phyloP scores from a whole-genome alignment of 2,329 filamentous ascomycete genomes.

The Botryosphaeria dothidea region DNA sequence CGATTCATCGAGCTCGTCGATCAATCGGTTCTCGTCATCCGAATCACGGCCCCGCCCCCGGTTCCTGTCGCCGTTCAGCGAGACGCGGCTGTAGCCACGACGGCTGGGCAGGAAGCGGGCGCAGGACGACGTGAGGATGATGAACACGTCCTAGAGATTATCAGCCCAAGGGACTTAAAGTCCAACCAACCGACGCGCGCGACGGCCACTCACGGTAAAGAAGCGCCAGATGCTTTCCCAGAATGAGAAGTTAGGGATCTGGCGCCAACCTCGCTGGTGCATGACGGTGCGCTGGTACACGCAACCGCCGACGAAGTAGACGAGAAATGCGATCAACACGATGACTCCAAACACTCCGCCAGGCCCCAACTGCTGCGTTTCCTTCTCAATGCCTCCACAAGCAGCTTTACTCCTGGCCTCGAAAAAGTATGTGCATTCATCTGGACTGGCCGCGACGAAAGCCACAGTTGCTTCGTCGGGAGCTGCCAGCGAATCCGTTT shows the following conservation, averaged over 20 bases:
- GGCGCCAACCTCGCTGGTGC: slow-evolving; percentile 91
- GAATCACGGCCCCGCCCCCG: slow-evolving; percentile 45
- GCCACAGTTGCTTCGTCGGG: slow-evolving; percentile 64
- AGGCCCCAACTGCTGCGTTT: slow-evolving; percentile 62
- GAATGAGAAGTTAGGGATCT: slow-evolving; percentile 89
- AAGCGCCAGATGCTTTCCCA: slow-evolving; percentile 89
- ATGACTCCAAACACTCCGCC: slow-evolving; percentile 88
- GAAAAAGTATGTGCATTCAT: slow-evolving; percentile 95
- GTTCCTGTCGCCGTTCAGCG: slow-evolving; percentile 41
- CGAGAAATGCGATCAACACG: slow-evolving; percentile 73
- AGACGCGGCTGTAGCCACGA: slow-evolving; percentile 69
- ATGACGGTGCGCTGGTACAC: slow-evolving; percentile 95
- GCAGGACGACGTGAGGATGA: slow-evolving; percentile 70
- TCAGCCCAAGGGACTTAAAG: slow-evolving; percentile 1
- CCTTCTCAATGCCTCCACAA: slow-evolving; percentile 69
- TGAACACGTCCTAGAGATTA: slow-evolving; percentile 54
- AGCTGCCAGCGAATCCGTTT: slow-evolving; percentile 71
- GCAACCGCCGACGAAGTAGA: slow-evolving; percentile 88
- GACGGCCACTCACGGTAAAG: slow-evolving; percentile 64
- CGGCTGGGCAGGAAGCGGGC: slow-evolving; percentile 64
- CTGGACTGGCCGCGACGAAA: slow-evolving; percentile 78
- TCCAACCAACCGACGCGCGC: slow-evolving; percentile 12
- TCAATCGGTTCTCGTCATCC: slow-evolving; percentile 90
- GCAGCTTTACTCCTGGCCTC: slow-evolving; percentile 84
- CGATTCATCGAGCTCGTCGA: slow-evolving; percentile 94